Evolutionary conservation across 2,329 filamentous ascomycete species (phyloP).

Genomic region (Pseudodiploospora longispora): DNA sequence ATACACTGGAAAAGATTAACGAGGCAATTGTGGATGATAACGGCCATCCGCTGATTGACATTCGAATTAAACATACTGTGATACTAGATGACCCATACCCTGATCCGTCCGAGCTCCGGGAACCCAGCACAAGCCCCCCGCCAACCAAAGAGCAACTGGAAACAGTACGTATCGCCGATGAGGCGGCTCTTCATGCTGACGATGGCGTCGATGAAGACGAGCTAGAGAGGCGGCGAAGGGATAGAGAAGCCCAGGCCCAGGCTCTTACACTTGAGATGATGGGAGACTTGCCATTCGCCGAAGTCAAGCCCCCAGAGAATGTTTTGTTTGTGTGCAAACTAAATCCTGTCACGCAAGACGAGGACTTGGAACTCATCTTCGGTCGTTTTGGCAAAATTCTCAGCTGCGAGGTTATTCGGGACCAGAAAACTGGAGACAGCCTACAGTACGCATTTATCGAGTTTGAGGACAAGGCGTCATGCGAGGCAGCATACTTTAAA

Average conservation of each 20-base stretch:
- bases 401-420: constrained; percentile 91
- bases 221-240: constrained; percentile 68
- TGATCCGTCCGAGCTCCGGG: constrained; percentile 68
- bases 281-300: constrained; percentile 91
- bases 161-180: constrained; percentile 84
- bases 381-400: constrained; percentile 92
- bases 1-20: constrained; percentile 89
- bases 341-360: constrained; percentile 91
- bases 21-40: constrained; percentile 77
- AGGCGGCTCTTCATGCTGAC: constrained; percentile 71
- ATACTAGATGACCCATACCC: constrained; percentile 87
- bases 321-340: constrained; percentile 97
- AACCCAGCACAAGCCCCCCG: constrained; percentile 70
- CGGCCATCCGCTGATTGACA: constrained; percentile 84
- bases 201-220: constrained; percentile 68
- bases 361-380: constrained; percentile 93
- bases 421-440: constrained; percentile 88
- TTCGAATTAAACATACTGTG: constrained; percentile 87
- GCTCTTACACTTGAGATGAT: constrained; percentile 96
- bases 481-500: constrained; percentile 94
- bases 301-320: constrained; percentile 95
- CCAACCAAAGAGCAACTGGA: constrained; percentile 80
- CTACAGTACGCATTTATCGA: constrained; percentile 98
- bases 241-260: constrained; percentile 87
- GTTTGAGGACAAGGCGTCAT: constrained; percentile 85